Base-by-base conservation (phyloP, 2,329 filamentous ascomycete species). In the Fusarium euwallaceae region DNA sequence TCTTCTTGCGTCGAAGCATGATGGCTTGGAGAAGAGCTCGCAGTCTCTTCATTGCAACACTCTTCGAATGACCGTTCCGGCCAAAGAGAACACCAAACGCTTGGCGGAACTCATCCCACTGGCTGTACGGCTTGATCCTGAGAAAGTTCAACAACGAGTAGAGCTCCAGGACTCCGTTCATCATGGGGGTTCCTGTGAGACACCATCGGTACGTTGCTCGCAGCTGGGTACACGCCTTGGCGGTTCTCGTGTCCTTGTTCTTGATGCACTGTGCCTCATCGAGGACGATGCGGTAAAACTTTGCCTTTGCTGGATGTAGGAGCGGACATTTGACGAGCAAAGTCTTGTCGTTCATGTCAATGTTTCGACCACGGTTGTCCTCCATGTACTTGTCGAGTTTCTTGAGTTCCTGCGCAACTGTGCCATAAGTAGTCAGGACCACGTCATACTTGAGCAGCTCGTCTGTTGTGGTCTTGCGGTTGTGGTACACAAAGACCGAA, bases 261-360 rank as follows among this genome's bases (percentile, higher is more conserved):
- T 95, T 91, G 74, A 98, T 95, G 14, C 86, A 92, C 78, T 98
- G 95, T 0, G 94, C 95, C 84, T 97, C 95, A 73, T 97, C 95
- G 4, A 97, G 86, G 22, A 97, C 92, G n/a, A 97, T 85, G 6
- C 95, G 91, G 37, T 93, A 88, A 92, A 95, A 97, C 0, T 90
- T 87, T 4, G 94, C 83, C 4, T 81, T 83, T 79, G 51, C 88
- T 72, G 86, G 86, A 17, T 92, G 92, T 34, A 95, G 83, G 10
- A 95, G 82, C 4, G 90, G 88, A 64, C 90, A 88, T 27, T 84
- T 83, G 45, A 80, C 76, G 2, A 76, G 78, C 4, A 81, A 78
- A 34, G 74, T 68, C 71, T 82, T 84, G 37, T 85, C 79, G 24
- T 85, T 83, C 39, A 80, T 82, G 59, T 84, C 79, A 4, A 80